Conservation (phyloP, 2,329 filamentous ascomycete species). For the Stromatinia cepivora region DNA sequence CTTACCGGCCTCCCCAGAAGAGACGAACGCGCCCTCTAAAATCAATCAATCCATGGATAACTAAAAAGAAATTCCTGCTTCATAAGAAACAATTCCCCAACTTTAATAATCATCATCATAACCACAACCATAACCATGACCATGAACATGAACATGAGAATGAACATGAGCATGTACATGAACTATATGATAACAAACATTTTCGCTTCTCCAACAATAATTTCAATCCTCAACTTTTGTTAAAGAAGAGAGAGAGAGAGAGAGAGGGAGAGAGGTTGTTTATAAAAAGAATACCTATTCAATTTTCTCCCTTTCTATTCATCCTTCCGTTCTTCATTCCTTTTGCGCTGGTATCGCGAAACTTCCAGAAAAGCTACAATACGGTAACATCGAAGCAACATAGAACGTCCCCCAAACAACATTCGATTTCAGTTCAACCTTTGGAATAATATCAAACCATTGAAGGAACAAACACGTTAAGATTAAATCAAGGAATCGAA, state of each 20-base stretch:
- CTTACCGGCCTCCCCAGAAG: slow-evolving; percentile 3
- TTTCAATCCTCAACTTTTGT: not conserved
- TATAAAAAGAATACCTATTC: not conserved
- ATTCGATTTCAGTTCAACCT: not conserved
- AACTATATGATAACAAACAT: not conserved
- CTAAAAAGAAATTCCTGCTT: not conserved
- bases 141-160: not conserved
- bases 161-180: not conserved
- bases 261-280: not conserved
- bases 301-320: not conserved
- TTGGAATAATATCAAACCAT: not conserved
- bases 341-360: slow-evolving; percentile 22
- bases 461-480: not conserved
- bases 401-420: not conserved
- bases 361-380: not conserved
- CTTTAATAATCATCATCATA: not conserved
- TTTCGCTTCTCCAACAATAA: not conserved
- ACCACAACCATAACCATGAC: not conserved
- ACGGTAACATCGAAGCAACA: not conserved
- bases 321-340: slow-evolving; percentile 15
- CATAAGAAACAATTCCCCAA: slow-evolving; percentile 2
- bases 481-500: not conserved
- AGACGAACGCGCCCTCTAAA: not conserved
- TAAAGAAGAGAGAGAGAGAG: not conserved
- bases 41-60: too few species aligned